These are phyloP conservation scores for Aspergillus flavus DNA, from an alignment of 2,329 filamentous ascomycete species.

Conservation along the genomic window DNA sequence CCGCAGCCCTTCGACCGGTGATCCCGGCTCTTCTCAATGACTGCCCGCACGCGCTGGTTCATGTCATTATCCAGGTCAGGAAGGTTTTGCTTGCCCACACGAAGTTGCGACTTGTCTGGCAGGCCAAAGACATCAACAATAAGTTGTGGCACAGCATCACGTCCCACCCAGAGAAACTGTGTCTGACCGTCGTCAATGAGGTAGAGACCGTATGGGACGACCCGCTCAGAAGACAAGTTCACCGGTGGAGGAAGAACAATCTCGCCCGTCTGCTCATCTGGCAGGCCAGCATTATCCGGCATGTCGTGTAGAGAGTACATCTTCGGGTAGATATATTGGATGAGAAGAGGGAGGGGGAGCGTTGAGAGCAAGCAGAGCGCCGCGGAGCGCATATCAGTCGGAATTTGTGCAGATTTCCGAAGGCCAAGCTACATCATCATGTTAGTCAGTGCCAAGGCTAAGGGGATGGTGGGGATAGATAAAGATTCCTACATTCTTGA, in stretches of 20 bases:
- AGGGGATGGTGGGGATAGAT: slow-evolving; percentile 14
- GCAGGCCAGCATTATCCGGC: slow-evolving; percentile 87
- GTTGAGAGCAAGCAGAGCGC: slow-evolving; percentile 94
- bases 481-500: slow-evolving; percentile 75
- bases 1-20: slow-evolving; percentile 84
- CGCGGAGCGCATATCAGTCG: slow-evolving; percentile 88
- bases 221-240: slow-evolving; percentile 84
- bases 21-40: slow-evolving; percentile 89
- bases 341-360: slow-evolving; percentile 81
- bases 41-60: slow-evolving; percentile 87
- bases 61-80: slow-evolving; percentile 94
- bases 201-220: slow-evolving; percentile 89
- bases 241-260: slow-evolving; percentile 82
- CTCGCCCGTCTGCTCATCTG: slow-evolving; percentile 82
- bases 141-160: slow-evolving; percentile 88
- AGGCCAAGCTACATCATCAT: slow-evolving; percentile 63
- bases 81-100: slow-evolving; percentile 85
- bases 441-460: slow-evolving; percentile 26
- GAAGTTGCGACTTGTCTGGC: slow-evolving; percentile 78
- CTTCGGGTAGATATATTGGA: slow-evolving; percentile 88
- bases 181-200: slow-evolving; percentile 96
- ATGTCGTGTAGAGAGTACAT: slow-evolving; percentile 92
- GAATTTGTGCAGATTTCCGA: slow-evolving; percentile 89
- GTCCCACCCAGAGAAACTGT: slow-evolving; percentile 95
- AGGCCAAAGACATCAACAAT: slow-evolving; percentile 88